phyloP scores from a whole-genome alignment of 441 rosid species.

The Brassica hybrid region DNA sequence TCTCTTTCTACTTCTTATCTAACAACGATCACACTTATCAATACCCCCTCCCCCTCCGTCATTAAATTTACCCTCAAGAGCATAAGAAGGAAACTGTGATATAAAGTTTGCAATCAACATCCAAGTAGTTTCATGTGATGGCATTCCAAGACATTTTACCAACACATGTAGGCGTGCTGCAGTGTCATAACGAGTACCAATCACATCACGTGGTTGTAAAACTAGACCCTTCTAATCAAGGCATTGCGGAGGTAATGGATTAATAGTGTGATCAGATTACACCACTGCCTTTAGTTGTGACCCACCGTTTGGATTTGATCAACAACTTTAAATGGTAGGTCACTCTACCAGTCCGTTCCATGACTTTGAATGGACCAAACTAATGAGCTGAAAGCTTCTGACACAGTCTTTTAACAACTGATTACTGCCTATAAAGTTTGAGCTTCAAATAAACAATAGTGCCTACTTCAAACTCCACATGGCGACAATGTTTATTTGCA shows the following conservation, averaged over 20 bases:
- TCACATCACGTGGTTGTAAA: background rate
- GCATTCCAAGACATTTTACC: background rate
- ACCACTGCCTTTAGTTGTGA: background rate
- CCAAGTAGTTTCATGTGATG: background rate
- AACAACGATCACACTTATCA: background rate
- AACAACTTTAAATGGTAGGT: background rate
- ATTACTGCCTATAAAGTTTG: background rate
- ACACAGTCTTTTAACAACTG: background rate
- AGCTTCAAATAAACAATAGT: background rate
- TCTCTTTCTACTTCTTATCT: background rate
- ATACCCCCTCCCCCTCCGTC: background rate
- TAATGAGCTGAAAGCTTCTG: background rate
- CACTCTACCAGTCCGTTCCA: background rate
- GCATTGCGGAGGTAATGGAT: background rate
- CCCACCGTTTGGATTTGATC: background rate
- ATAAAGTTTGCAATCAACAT: background rate
- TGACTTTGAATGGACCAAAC: background rate
- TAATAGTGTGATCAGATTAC: background rate
- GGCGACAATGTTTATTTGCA: background rate
- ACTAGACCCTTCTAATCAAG: background rate
- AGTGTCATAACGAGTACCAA: background rate
- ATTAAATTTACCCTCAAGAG: background rate
- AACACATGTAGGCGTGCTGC: background rate
- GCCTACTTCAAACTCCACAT: background rate
- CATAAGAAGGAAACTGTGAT: background rate